phyloP scores from a whole-genome alignment of 2,329 filamentous ascomycete species.

The Aspergillus sp. region DNA sequence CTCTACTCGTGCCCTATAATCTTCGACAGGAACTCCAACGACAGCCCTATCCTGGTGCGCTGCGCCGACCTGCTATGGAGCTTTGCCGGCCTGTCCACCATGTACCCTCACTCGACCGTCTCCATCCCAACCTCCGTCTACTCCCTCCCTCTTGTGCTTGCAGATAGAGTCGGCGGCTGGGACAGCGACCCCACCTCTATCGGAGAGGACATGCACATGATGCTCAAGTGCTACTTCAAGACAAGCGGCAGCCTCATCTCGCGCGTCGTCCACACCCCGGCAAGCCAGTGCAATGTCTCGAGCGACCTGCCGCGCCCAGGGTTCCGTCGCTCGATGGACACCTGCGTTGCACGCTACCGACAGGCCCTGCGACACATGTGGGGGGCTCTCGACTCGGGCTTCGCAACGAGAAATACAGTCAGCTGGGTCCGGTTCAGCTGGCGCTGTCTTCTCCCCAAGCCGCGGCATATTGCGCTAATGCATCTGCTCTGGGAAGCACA shows the following conservation, averaged over 20 bases:
- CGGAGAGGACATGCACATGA: slow-evolving; percentile 76
- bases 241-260: slow-evolving; percentile 68
- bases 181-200: slow-evolving; percentile 70
- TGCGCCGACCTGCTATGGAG: slow-evolving; percentile 73
- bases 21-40: slow-evolving; percentile 72
- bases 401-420: slow-evolving; percentile 58
- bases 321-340: slow-evolving; percentile 46
- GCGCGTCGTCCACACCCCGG: slow-evolving; percentile 64
- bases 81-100: slow-evolving; percentile 67
- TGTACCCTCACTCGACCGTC: slow-evolving; percentile 63
- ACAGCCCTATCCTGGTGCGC: slow-evolving; percentile 66
- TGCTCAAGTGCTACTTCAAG: slow-evolving; percentile 74
- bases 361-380: slow-evolving; percentile 76
- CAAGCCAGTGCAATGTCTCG: slow-evolving; percentile 45
- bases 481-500: slow-evolving; percentile 74
- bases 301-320: slow-evolving; percentile 24
- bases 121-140: slow-evolving; percentile 74
- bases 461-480: slow-evolving; percentile 57
- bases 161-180: slow-evolving; percentile 71
- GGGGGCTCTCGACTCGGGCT: slow-evolving; percentile 70
- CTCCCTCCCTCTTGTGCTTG: slow-evolving; percentile 65
- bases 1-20: slow-evolving; percentile 70
- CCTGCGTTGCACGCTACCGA: slow-evolving; percentile 66
- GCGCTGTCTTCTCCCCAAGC: background rate
- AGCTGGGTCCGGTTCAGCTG: slow-evolving; percentile 17